phyloP scores from a whole-genome alignment of 331 rosid genomes.

The Arachis monticola region DNA sequence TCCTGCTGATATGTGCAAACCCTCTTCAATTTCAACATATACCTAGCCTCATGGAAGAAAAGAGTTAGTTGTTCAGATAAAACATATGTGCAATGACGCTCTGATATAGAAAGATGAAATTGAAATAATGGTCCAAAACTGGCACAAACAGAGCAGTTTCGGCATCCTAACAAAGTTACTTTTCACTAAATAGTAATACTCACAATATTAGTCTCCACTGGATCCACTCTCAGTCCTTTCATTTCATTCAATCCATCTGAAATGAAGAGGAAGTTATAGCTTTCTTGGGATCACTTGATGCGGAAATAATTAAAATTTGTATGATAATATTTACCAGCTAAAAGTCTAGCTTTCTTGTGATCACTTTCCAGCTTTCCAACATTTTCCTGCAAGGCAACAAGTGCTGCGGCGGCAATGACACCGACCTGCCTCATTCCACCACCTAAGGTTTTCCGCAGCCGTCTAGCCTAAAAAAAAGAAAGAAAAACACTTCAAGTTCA shows the following conservation, averaged over 20 bases:
- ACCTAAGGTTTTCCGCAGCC: conserved; percentile 84
- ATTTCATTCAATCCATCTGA: conserved; percentile 67
- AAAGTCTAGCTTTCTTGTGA: conserved; percentile 73
- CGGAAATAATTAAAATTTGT: conserved; percentile 15
- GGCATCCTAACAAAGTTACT: not conserved
- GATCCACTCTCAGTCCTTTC: conserved; percentile 64
- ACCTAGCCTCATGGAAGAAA: conserved; percentile 48
- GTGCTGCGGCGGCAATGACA: conserved; percentile 85
- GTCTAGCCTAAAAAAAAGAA: conserved; percentile 62
- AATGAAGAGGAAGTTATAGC: not conserved
- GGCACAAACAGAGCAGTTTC: conserved; percentile 17
- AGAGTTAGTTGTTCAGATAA: conserved; percentile 7
- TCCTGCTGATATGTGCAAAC: conserved; percentile 53
- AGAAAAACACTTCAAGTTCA: conserved; percentile 7
- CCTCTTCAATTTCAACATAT: conserved; percentile 62
- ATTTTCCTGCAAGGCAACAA: conserved; percentile 77
- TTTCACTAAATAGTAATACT: conserved; percentile 56
- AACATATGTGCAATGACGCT: too few species aligned
- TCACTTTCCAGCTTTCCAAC: conserved; percentile 69
- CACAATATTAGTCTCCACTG: conserved; percentile 84
- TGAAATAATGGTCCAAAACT: conserved; percentile 1
- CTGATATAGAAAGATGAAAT: not conserved
- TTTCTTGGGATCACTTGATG: not conserved
- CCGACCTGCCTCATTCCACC: conserved; percentile 98
- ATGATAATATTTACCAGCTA: conserved; percentile 63